Evolutionary conservation across 768 basidiomycete species (phyloP).

Genomic region (Xerocomellus intermedius): DNA sequence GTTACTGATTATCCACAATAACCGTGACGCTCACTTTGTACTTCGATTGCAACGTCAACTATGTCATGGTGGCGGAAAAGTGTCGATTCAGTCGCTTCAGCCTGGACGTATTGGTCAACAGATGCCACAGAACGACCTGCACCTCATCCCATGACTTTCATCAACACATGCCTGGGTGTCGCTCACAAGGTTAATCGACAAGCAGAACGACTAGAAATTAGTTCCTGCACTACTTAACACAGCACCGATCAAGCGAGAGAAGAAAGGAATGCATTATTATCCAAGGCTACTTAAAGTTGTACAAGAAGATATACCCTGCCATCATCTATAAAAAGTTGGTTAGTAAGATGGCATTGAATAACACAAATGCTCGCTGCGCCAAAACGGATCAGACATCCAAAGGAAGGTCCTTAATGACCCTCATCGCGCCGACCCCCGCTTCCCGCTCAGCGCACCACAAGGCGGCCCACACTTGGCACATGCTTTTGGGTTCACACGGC

Average conservation of each 20-base stretch:
- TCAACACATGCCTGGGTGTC: background rate
- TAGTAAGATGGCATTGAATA: background rate
- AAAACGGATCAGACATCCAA: conserved; percentile 77
- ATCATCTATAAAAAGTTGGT: conserved; percentile 9
- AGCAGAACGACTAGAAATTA: background rate
- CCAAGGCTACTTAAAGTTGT: background rate
- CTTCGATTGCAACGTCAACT: conserved; percentile 5
- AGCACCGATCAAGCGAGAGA: too few relatives aligned
- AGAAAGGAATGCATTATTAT: background rate
- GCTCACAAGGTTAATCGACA: background rate
- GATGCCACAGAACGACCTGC: background rate
- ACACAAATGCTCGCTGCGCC: conserved; percentile 23
- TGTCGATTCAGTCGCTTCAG: background rate
- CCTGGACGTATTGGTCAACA: background rate
- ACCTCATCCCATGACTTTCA: too few relatives aligned
- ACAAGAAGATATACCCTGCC: background rate
- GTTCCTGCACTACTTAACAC: background rate
- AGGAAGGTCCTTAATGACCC: conserved; percentile 72
- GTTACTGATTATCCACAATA: background rate
- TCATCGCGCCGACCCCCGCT: conserved; percentile 73
- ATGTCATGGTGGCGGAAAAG: background rate
- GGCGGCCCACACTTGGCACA: conserved; percentile 64
- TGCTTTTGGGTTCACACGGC: conserved; percentile 69
- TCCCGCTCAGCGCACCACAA: conserved; percentile 66
- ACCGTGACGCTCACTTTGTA: conserved; percentile 1